phyloP scores from a whole-genome alignment of 306 rosid genomes.

The Corylus avellana region DNA sequence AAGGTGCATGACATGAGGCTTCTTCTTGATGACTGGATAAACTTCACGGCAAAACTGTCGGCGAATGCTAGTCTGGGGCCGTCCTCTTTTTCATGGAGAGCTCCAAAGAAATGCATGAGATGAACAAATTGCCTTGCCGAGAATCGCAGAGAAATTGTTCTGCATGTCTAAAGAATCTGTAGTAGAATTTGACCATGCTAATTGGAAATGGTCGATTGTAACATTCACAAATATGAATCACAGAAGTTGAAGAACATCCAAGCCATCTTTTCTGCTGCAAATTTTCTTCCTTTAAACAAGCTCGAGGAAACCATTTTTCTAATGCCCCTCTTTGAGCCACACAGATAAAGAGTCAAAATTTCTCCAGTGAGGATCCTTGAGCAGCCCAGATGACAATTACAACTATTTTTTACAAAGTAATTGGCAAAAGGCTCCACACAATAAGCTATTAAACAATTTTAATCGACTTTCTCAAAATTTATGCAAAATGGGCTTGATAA shows the following conservation, averaged over 20 bases:
- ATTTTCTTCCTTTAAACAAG: too few species aligned
- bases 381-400: background rate
- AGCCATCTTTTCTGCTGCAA: background rate
- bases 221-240: too few species aligned
- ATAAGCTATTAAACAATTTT: too few species aligned
- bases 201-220: too few species aligned
- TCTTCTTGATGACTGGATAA: constrained; percentile 58
- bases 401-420: background rate
- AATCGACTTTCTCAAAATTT: too few species aligned
- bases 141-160: background rate
- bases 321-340: background rate
- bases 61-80: constrained; percentile 17
- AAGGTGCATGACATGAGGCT: constrained; percentile 57
- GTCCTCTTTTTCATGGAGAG: constrained; percentile 35
- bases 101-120: constrained; percentile 42
- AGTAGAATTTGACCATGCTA: background rate
- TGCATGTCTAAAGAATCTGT: background rate
- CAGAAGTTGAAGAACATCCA: background rate
- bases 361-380: background rate
- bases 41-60: constrained; percentile 22
- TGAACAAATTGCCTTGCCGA: background rate
- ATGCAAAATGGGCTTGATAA: too few species aligned
- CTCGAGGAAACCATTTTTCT: background rate
- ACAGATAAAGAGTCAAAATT: background rate
- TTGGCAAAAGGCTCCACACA: too few species aligned